phyloP scores from a whole-genome alignment of 75 land plant species.

The Cupressus sempervirens region DNA sequence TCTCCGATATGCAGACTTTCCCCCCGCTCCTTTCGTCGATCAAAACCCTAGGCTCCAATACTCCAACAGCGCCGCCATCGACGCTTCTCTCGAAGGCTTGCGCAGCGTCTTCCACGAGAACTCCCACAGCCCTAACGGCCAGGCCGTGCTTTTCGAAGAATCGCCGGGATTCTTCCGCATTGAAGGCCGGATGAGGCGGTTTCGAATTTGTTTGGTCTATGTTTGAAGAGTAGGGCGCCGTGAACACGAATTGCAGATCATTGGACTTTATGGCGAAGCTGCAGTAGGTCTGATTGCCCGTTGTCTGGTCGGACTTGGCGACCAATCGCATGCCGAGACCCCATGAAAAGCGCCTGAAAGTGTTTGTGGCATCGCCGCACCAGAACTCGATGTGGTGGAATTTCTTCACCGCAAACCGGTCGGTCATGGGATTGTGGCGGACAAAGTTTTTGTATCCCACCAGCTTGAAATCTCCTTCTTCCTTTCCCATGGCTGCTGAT shows the following conservation, averaged over 20 bases:
- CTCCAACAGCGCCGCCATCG: conserved; percentile 59
- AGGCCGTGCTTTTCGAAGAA: conserved; percentile 77
- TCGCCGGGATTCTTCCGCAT: conserved; percentile 24
- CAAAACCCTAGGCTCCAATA: conserved; percentile 31
- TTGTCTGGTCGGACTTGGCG: conserved; percentile 86
- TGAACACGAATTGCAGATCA: conserved; percentile 76
- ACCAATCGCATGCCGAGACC: conserved; percentile 86
- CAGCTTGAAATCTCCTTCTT: conserved; percentile 35
- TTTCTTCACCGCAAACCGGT: conserved; percentile 61
- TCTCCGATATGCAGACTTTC: conserved; percentile 41
- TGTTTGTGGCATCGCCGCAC: conserved; percentile 76
- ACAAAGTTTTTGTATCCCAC: conserved; percentile 72
- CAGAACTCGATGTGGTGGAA: conserved; percentile 98
- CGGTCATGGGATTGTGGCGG: conserved; percentile 71
- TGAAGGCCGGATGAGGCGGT: conserved; percentile 65
- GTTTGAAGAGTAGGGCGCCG: conserved; percentile 83
- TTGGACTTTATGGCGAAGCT: conserved; percentile 72
- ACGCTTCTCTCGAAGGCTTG: conserved; percentile 60
- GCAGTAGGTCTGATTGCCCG: conserved; percentile 81
- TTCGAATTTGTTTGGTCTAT: conserved; percentile 20
- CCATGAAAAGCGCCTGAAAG: conserved; percentile 83
- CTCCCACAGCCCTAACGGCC: conserved; percentile 79
- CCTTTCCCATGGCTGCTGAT: conserved; percentile 3
- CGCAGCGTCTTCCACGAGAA: conserved; percentile 75
- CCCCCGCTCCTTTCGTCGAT: conserved; percentile 28